A percentile compares a stretch with the other conserved stretches of the same genome.
Evolutionary conservation across 225 moss, liverwort and hornwort genomes (phyloP).

Genomic region (Polytrichum formosum): DNA sequence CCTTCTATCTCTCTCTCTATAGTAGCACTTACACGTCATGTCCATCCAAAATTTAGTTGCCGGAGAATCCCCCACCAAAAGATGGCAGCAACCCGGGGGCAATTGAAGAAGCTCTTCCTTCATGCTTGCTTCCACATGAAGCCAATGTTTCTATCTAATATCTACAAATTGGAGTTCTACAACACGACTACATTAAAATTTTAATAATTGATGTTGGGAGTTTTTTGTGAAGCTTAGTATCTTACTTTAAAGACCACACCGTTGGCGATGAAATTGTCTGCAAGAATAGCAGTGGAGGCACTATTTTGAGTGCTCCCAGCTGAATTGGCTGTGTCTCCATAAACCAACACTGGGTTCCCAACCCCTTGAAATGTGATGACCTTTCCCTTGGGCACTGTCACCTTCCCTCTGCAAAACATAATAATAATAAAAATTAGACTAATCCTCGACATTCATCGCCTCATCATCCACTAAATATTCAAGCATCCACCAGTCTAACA

Average conservation of each 20-base stretch:
- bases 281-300: slow-evolving; percentile 8
- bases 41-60: too few relatives aligned
- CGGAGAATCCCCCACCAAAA: too few relatives aligned
- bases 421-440: neutral
- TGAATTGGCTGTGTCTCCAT: slow-evolving; percentile 6
- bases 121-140: too few relatives aligned
- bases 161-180: too few relatives aligned
- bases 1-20: too few relatives aligned
- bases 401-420: slow-evolving; percentile 12
- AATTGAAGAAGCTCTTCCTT: too few relatives aligned
- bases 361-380: slow-evolving; percentile 15
- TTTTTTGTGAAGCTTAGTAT: neutral
- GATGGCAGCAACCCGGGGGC: too few relatives aligned
- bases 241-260: slow-evolving; percentile 14
- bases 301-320: slow-evolving; percentile 17
- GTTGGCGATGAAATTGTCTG: slow-evolving; percentile 19
- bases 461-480: neutral
- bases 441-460: neutral
- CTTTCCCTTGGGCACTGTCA: slow-evolving; percentile 10
- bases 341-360: slow-evolving; percentile 6
- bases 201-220: neutral
- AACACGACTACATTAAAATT: too few relatives aligned
- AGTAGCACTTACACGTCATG: too few relatives aligned
- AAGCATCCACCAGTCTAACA: too few relatives aligned
- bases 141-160: too few relatives aligned